phyloP scores from a whole-genome alignment of 306 rosid species.

The Gleditsia sinensis region DNA sequence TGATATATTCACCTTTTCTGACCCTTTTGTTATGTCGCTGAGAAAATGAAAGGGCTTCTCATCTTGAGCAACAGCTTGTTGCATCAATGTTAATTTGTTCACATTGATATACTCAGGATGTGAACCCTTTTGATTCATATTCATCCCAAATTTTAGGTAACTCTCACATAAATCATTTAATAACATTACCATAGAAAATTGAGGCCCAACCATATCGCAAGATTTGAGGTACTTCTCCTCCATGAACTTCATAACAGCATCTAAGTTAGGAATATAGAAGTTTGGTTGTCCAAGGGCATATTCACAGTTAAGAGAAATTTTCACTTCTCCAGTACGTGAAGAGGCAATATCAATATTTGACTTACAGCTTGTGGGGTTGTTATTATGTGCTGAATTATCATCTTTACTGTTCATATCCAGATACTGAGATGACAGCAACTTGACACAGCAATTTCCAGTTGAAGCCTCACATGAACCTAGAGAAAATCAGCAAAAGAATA shows the following conservation, averaged over 20 bases:
- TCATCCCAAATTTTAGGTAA: slow-evolving; percentile 43
- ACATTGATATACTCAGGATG: slow-evolving; percentile 31
- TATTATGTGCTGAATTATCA: slow-evolving; percentile 15
- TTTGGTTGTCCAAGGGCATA: slow-evolving; percentile 34
- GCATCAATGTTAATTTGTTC: slow-evolving; percentile 2
- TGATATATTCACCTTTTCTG: slow-evolving; percentile 69
- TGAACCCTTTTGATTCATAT: slow-evolving; percentile 23
- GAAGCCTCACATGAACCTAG: slow-evolving; percentile 31
- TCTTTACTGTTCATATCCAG: slow-evolving; percentile 22
- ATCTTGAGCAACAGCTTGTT: slow-evolving; percentile 28
- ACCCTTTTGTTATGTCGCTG: slow-evolving; percentile 72
- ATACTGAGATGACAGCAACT: slow-evolving; percentile 15
- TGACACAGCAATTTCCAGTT: slow-evolving; percentile 14
- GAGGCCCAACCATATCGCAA: slow-evolving; percentile 25
- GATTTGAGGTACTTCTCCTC: slow-evolving; percentile 43
- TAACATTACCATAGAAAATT: slow-evolving; percentile 40
- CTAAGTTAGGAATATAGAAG: slow-evolving; percentile 38
- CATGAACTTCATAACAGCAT: slow-evolving; percentile 39
- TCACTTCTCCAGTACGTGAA: slow-evolving; percentile 49
- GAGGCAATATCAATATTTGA: slow-evolving; percentile 42
- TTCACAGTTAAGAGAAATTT: slow-evolving; percentile 43
- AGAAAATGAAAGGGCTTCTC: slow-evolving; percentile 27
- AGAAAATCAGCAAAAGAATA: slow-evolving; percentile 13
- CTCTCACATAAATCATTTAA: slow-evolving; percentile 45
- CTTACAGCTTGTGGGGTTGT: background rate